Percentiles rank a stretch among this genome's conserved stretches.
Conservation (phyloP, 352 stramenopile genomes). For the Phytophthora pini region DNA sequence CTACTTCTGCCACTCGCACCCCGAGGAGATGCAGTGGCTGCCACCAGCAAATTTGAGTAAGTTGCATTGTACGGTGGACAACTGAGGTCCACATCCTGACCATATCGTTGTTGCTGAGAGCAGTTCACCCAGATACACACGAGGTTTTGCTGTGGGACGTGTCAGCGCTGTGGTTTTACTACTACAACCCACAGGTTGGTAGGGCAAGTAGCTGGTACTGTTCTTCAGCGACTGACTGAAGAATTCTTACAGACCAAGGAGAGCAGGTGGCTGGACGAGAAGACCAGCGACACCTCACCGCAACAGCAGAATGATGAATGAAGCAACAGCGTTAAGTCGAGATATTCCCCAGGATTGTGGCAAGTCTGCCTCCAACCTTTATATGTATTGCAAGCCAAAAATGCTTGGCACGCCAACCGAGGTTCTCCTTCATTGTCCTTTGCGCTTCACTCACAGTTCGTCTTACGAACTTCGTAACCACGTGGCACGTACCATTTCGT, state of each 20-base stretch:
- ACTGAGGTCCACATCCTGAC: no score
- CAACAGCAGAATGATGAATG: constrained; percentile 9
- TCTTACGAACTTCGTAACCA: constrained; percentile 2
- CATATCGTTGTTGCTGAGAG: no score
- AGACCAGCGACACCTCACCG: not conserved
- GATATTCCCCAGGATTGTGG: no score
- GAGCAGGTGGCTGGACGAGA: constrained; percentile 21
- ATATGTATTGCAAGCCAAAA: constrained; percentile 36
- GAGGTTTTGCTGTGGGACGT: constrained; percentile 33
- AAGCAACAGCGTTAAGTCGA: not conserved
- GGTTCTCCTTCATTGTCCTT: constrained; percentile 4
- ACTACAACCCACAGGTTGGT: constrained; percentile 24
- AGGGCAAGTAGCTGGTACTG: not conserved
- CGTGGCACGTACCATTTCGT: constrained; percentile 6
- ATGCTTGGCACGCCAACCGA: constrained; percentile 10
- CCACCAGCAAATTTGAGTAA: constrained; percentile 22
- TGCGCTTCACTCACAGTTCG: not conserved
- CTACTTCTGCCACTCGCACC: constrained; percentile 22
- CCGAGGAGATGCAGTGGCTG: constrained; percentile 17
- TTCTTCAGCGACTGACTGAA: not conserved
- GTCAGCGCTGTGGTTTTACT: constrained; percentile 25
- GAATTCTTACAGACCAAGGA: constrained; percentile 11
- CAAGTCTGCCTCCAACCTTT: constrained; percentile 13
- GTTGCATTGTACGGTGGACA: not conserved
- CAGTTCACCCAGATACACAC: constrained; percentile 23